Percentiles rank a stretch among this genome's conserved stretches.
These are phyloP conservation scores for Aspergillus incahuasiensis DNA, from an alignment of 495 filamentous ascomycete genomes.

Conservation along the genomic window DNA sequence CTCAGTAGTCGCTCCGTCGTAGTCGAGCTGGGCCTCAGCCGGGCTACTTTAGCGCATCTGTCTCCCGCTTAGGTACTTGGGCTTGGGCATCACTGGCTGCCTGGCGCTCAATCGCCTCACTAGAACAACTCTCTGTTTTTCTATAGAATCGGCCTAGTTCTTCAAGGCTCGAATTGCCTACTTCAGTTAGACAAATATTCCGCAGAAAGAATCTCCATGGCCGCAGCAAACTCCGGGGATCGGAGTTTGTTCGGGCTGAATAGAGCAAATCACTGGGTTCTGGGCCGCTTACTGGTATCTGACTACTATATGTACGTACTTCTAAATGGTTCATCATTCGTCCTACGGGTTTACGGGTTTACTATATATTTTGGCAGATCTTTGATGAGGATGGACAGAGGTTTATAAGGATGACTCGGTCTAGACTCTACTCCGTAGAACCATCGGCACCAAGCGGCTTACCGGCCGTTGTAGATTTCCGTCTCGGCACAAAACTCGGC, in stretches of 20 bases:
- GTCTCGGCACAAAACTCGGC: too few species aligned
- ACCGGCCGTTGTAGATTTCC: too few species aligned
- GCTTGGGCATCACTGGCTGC: background rate
- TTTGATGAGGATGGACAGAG: too few species aligned
- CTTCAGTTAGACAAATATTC: background rate
- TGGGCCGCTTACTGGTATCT: background rate
- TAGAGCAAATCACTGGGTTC: too few species aligned
- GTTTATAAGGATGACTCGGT: too few species aligned
- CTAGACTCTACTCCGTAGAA: too few species aligned
- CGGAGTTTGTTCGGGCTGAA: background rate
- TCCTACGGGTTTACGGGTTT: too few species aligned
- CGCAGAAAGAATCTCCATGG: background rate
- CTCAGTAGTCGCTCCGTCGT: background rate
- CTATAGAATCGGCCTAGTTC: background rate
- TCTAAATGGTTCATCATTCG: too few species aligned
- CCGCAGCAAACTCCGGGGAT: background rate
- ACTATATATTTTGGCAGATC: too few species aligned
- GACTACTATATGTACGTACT: too few species aligned
- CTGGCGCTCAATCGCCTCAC: background rate
- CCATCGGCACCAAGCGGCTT: too few species aligned
- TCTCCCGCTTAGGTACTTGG: background rate
- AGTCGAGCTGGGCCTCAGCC: background rate
- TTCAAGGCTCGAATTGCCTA: background rate
- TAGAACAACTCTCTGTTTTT: background rate
- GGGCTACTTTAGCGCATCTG: background rate